Conservation (phyloP, 306 rosid genomes). For the Fagus crenata region DNA sequence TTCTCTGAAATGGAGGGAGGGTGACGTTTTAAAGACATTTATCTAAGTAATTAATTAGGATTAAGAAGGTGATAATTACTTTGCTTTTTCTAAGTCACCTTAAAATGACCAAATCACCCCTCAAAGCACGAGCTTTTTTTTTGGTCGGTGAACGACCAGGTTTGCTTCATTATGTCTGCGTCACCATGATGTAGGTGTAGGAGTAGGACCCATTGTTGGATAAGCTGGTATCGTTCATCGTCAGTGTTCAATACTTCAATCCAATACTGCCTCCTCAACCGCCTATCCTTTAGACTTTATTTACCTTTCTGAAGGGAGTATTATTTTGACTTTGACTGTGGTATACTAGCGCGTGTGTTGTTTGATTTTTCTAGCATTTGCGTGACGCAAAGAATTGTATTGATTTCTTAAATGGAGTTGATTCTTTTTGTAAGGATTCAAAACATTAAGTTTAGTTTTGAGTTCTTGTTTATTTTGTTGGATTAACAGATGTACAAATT, state of each 20-base stretch:
- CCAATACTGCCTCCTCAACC: neutral
- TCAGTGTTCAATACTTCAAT: neutral
- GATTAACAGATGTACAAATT: no score
- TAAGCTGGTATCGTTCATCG: neutral
- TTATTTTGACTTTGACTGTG: neutral
- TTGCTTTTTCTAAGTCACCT: conserved; percentile 11
- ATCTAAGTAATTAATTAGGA: neutral
- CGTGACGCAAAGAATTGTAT: no score
- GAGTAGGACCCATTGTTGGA: neutral
- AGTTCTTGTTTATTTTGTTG: no score
- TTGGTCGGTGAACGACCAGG: conserved; percentile 26
- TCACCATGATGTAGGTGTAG: neutral
- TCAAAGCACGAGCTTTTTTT: neutral
- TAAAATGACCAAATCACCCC: conserved; percentile 12
- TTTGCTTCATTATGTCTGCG: neutral
- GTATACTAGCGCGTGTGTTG: no score
- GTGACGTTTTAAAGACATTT: conserved; percentile 14
- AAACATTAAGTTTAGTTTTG: no score
- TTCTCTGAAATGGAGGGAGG: conserved; percentile 16
- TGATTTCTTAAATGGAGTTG: no score
- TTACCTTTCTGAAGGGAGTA: neutral
- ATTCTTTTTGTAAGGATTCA: no score
- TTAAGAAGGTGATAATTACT: conserved; percentile 5
- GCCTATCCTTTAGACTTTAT: neutral
- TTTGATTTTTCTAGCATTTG: neutral